phyloP scores from a whole-genome alignment of 192 early-diverging fungal species.

The Chytriomyces sp. region DNA sequence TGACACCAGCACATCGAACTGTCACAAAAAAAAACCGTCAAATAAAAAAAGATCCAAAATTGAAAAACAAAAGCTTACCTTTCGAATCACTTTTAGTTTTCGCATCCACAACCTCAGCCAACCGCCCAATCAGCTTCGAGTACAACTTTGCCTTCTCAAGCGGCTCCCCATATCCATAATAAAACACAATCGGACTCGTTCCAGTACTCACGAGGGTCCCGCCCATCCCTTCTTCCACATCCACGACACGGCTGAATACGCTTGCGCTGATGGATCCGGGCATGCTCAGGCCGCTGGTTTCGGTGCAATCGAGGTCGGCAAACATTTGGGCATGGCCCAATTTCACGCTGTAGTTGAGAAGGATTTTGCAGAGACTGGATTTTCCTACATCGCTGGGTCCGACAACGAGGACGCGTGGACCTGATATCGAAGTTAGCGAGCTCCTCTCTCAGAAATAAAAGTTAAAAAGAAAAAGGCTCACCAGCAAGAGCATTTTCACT shows the following conservation, averaged over 20 bases:
- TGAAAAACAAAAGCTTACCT: conserved; percentile 32
- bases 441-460: no score
- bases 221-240: conserved; percentile 82
- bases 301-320: conserved; percentile 84
- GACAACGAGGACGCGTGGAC: conserved; percentile 71
- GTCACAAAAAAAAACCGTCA: background rate
- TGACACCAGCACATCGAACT: conserved; percentile 73
- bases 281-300: conserved; percentile 65
- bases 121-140: conserved; percentile 62
- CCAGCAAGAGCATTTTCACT: conserved; percentile 14
- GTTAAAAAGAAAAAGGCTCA: conserved; percentile 41
- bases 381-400: conserved; percentile 95
- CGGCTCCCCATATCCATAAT: conserved; percentile 83
- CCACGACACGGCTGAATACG: conserved; percentile 75
- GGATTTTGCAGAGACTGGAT: conserved; percentile 80
- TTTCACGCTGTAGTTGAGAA: conserved; percentile 86
- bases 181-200: conserved; percentile 83
- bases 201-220: conserved; percentile 71
- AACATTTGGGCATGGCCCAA: conserved; percentile 77
- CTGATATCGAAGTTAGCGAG: no score
- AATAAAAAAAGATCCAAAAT: background rate
- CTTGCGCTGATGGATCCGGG: conserved; percentile 86
- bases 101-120: conserved; percentile 68
- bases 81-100: conserved; percentile 69
- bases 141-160: conserved; percentile 83